Percentiles rank a stretch among this genome's conserved stretches.
Evolutionary conservation across 768 basidiomycete genomes (phyloP).

Genomic region (Phylloporus arenicola): DNA sequence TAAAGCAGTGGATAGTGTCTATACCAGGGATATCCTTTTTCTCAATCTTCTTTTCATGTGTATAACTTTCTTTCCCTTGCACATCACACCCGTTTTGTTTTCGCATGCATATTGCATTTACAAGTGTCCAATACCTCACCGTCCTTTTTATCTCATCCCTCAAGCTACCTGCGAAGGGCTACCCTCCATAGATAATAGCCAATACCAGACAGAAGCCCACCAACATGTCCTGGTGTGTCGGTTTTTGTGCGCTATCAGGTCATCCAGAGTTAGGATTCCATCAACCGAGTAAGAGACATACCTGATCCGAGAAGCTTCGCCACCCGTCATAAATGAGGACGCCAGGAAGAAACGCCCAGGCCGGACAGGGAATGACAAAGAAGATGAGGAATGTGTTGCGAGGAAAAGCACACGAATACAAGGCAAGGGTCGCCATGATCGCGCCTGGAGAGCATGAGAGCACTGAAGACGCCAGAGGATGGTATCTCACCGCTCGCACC

Average conservation of each 20-base stretch:
- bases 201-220: constrained; percentile 57
- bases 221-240: constrained; percentile 66
- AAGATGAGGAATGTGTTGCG: constrained; percentile 63
- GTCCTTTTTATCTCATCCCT: too few species aligned
- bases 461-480: not conserved
- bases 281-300: constrained; percentile 15
- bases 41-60: not conserved
- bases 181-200: constrained; percentile 42
- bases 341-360: constrained; percentile 68
- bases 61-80: constrained; percentile 1
- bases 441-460: constrained; percentile 45
- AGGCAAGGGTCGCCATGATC: constrained; percentile 63
- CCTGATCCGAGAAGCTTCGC: constrained; percentile 32
- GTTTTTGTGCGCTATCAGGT: constrained; percentile 42
- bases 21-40: too few species aligned
- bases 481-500: constrained; percentile 68
- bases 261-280: not conserved
- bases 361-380: constrained; percentile 73
- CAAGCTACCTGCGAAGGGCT: constrained; percentile 25
- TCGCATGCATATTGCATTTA: constrained; percentile 9
- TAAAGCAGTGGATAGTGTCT: constrained; percentile 7
- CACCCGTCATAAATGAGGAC: constrained; percentile 38
- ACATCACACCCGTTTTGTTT: constrained; percentile 14
- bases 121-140: constrained; percentile 8
- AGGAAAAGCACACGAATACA: constrained; percentile 69